Evolutionary conservation across 768 basidiomycete genomes (phyloP).

Genomic region (Leccinum uliginosum): DNA sequence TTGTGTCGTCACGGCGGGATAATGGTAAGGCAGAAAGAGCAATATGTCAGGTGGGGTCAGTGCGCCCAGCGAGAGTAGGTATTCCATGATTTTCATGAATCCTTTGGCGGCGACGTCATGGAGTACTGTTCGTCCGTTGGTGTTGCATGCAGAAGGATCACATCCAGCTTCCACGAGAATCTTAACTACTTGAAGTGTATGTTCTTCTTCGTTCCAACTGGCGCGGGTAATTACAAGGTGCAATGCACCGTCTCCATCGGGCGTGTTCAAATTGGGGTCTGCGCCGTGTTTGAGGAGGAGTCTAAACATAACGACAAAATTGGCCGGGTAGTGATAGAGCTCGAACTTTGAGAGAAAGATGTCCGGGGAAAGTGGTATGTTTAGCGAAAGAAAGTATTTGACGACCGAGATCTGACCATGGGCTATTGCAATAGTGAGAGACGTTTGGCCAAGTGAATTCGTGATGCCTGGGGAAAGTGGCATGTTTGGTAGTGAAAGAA

Average conservation of each 20-base stretch:
- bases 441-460: no score
- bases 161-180: background rate
- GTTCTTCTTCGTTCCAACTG: no score
- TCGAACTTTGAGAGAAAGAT: background rate
- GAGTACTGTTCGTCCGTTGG: background rate
- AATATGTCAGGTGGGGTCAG: background rate
- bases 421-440: no score
- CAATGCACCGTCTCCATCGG: background rate
- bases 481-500: no score
- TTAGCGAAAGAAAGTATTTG: background rate
- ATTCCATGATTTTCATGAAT: background rate
- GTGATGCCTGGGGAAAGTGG: no score
- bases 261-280: background rate
- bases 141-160: background rate
- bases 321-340: no score
- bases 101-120: accelerated
- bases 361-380: background rate
- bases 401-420: background rate
- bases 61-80: background rate
- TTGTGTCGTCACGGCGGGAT: no score
- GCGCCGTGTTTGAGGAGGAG: background rate
- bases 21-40: background rate
- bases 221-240: no score
- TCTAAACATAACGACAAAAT: background rate
- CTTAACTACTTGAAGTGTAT: background rate